Evolutionary conservation across 2,329 filamentous ascomycete species (phyloP), one percentile per base, ranked within the genome.

Genomic region (Aspergillus sp.): DNA sequence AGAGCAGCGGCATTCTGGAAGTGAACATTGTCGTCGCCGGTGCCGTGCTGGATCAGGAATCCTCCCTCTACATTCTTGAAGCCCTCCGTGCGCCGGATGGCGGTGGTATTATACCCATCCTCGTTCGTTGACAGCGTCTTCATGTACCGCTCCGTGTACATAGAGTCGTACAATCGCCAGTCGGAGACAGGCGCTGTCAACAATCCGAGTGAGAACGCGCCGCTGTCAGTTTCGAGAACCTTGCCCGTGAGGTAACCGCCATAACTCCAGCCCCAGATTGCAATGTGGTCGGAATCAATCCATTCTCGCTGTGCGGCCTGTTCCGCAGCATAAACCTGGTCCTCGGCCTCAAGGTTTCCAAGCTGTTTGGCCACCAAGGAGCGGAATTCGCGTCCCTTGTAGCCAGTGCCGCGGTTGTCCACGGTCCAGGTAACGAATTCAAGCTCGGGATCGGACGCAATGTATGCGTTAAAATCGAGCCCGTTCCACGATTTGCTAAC

Each of bases 111-210:
- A 73, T 90, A 90, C 30, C 86, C 86, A 0, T 72, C 82, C 0
- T 73, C 74, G 66, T 89, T 89, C 41, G 75, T 72, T 3, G 76
- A 73, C 1, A 81, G 78, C 1, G 79, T 83, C 73, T 89, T 88
- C 87, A 90, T 89, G 75, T 88, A 90, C 11, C 87, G 82, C 71
- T 90, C 87, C 0, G 87, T 89, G 70, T 89, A 90, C 78, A 89
- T 83, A 55, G 80, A 83, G 70, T 90, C 86, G 71, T 90, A 90
- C 75, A 89, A 85, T 1, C 86, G 81, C 85, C 86, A 89, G 73
- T 90, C 87, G 2, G 79, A 80, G 0, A 89, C 86, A 0, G 87
- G 87, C 0, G 87, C 87, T 0, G 85, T 86, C 64, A 87, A 85
- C 9, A 89, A 71, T 0, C 81, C 87, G 7, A 86, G 80, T 0